A percentile compares a stretch with the other conserved stretches of the same genome.
These are phyloP conservation scores for Rosa hybrid DNA, from an alignment of 331 rosid species.

Conservation along the genomic window DNA sequence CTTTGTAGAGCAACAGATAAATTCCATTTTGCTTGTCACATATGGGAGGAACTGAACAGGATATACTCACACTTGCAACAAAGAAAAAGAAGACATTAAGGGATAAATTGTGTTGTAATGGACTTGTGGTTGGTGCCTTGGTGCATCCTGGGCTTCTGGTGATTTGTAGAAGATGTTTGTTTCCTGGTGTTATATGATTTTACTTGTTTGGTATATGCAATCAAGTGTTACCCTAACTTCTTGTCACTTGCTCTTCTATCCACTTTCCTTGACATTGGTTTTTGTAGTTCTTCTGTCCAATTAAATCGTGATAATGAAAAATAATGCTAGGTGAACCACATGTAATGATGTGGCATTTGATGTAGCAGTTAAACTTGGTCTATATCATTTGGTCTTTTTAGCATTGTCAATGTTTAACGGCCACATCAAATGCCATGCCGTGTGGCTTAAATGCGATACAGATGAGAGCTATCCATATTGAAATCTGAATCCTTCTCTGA, in stretches of 20 bases:
- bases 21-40: not conserved
- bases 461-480: not conserved
- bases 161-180: not conserved
- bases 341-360: not conserved
- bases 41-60: not conserved
- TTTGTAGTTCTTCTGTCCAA: not conserved
- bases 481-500: not conserved
- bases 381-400: not conserved
- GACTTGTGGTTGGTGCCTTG: not conserved
- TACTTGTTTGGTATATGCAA: not conserved
- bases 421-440: not conserved
- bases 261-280: not conserved
- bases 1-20: not conserved
- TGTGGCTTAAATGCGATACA: not conserved
- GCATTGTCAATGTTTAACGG: not conserved
- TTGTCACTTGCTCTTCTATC: not conserved
- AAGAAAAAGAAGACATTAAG: not conserved
- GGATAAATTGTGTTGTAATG: not conserved
- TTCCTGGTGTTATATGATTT: not conserved
- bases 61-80: not conserved
- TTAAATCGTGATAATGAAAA: not conserved
- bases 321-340: not conserved
- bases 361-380: not conserved
- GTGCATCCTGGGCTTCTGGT: not conserved
- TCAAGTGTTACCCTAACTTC: not conserved